Percentiles rank a stretch among this genome's conserved stretches.
phyloP scores from a whole-genome alignment of 345 rosid genomes.

The Populus pruinosa region DNA sequence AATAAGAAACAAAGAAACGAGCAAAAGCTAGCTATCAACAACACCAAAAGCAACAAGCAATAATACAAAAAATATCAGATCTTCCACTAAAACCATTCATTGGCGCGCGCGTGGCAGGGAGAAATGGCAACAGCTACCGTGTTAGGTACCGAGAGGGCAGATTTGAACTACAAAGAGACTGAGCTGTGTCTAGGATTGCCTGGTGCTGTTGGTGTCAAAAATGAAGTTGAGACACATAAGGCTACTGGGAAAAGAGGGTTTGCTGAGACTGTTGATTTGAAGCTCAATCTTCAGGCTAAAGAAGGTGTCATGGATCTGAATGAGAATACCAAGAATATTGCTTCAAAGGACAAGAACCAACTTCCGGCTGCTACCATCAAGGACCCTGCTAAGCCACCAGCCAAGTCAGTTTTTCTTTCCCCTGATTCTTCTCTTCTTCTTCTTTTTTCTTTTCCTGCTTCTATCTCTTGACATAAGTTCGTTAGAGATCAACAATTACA shows the following conservation, averaged over 20 bases:
- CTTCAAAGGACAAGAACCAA: conserved; percentile 37
- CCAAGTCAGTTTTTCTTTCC: conserved; percentile 45
- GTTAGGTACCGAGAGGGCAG: conserved; percentile 22
- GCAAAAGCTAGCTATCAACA: conserved; percentile 12
- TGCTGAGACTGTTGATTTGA: conserved; percentile 67
- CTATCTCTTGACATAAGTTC: neutral
- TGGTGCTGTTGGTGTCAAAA: conserved; percentile 38
- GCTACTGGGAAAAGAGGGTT: conserved; percentile 66
- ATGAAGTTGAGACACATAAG: conserved; percentile 29
- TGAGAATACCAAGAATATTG: conserved; percentile 20
- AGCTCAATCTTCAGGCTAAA: conserved; percentile 55
- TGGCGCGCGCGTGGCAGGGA: conserved; percentile 16
- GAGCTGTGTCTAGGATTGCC: conserved; percentile 82
- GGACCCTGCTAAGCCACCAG: conserved; percentile 63
- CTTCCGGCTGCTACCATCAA: conserved; percentile 32
- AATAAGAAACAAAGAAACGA: neutral
- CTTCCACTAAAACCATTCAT: neutral
- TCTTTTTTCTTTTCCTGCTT: neutral
- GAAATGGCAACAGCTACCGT: conserved; percentile 30
- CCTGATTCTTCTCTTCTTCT: neutral
- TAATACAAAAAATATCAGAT: neutral
- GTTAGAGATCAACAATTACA: neutral
- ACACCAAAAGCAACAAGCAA: conserved; percentile 7
- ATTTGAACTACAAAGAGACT: conserved; percentile 53
- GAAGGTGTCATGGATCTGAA: conserved; percentile 40